These are phyloP conservation scores for Limtongia smithiae DNA, from an alignment of 805 yeast species.

Conservation along the genomic window DNA sequence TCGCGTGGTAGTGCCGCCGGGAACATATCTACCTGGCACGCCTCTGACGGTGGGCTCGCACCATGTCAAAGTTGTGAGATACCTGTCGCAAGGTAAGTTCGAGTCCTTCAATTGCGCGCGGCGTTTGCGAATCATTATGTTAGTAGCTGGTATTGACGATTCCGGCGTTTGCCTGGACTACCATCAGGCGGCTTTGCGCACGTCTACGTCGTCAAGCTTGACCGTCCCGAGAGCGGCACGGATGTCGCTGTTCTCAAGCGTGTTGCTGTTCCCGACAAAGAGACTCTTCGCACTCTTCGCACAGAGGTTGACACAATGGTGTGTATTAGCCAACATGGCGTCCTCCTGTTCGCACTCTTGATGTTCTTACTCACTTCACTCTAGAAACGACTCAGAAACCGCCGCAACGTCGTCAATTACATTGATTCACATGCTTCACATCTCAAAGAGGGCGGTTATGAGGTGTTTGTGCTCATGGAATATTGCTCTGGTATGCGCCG, in stretches of 20 bases:
- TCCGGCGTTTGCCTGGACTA: background rate
- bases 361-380: background rate
- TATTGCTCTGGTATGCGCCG: constrained; percentile 65
- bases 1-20: constrained; percentile 19
- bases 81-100: constrained; percentile 67
- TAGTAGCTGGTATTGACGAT: too few relatives aligned
- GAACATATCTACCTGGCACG: constrained; percentile 69
- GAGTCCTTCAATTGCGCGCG: too few relatives aligned
- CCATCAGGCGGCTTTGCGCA: constrained; percentile 81
- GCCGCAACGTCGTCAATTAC: constrained; percentile 77
- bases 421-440: constrained; percentile 94
- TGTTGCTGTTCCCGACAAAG: constrained; percentile 91
- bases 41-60: constrained; percentile 80
- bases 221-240: constrained; percentile 55
- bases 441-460: constrained; percentile 56
- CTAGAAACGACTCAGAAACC: constrained; percentile 67
- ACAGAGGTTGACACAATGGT: constrained; percentile 97
- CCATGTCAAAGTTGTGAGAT: constrained; percentile 60
- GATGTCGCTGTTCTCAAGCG: constrained; percentile 78
- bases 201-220: constrained; percentile 74
- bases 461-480: constrained; percentile 90
- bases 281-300: constrained; percentile 71
- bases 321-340: background rate
- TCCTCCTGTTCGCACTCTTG: background rate
- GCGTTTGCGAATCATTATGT: too few relatives aligned